Evolutionary conservation across 768 basidiomycete genomes (phyloP).

Genomic region (Psilocybe subaeruginosa): DNA sequence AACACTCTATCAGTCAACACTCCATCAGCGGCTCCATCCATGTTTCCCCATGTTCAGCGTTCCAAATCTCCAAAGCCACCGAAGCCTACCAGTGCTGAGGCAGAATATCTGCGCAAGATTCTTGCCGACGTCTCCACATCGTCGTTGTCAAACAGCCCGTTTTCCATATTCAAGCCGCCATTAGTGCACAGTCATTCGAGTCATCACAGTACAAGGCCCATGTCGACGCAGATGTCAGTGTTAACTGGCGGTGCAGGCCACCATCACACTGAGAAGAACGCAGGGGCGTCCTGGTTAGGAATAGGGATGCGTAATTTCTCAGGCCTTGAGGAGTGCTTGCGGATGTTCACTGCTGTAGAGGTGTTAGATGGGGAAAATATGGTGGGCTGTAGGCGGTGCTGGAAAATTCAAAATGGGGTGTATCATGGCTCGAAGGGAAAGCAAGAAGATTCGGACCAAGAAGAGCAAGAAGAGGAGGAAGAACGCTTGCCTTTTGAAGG

Average conservation of each 20-base stretch:
- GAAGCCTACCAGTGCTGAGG: conserved; percentile 58
- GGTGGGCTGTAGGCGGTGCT: conserved; percentile 92
- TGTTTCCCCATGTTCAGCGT: conserved; percentile 29
- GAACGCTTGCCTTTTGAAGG: neutral
- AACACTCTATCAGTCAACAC: neutral
- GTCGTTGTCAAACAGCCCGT: conserved; percentile 41
- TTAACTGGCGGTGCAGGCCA: neutral
- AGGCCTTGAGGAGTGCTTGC: conserved; percentile 77
- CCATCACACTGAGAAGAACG: conserved; percentile 10
- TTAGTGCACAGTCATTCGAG: conserved; percentile 22
- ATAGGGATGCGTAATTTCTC: conserved; percentile 52
- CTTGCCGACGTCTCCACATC: conserved; percentile 62
- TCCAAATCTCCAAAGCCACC: conserved; percentile 53
- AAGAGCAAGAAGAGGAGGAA: conserved; percentile 26
- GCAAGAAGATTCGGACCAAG: conserved; percentile 33
- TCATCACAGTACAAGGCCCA: conserved; percentile 4
- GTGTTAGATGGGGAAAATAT: conserved; percentile 92
- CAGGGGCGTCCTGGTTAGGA: conserved; percentile 38
- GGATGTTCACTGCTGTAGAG: conserved; percentile 92
- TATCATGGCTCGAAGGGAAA: conserved; percentile 31
- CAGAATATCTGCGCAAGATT: conserved; percentile 68
- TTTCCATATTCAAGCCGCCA: conserved; percentile 50
- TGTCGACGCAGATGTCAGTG: neutral
- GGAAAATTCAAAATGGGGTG: conserved; percentile 84
- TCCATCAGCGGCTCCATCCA: conserved; percentile 11